Evolutionary conservation across 2,329 filamentous ascomycete genomes (phyloP).

Genomic region (Pseudopithomyces maydicus): DNA sequence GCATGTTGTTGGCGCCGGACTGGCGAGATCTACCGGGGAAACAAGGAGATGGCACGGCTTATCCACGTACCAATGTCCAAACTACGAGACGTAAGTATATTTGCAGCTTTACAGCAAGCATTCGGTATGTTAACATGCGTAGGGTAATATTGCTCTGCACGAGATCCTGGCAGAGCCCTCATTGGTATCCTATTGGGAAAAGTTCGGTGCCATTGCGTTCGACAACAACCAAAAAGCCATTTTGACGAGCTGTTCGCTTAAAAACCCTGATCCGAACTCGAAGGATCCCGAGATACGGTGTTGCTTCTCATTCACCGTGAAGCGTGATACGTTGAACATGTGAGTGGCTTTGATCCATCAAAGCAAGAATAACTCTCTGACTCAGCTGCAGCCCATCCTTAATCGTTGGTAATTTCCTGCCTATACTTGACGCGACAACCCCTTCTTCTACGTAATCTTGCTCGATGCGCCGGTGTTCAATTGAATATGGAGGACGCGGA

Average conservation of each 20-base stretch:
- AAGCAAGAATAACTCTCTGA: slow-evolving; percentile 35
- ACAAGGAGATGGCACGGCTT: slow-evolving; percentile 98
- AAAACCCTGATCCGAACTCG: slow-evolving; percentile 68
- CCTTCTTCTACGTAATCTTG: slow-evolving; percentile 16
- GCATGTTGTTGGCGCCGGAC: slow-evolving; percentile 97
- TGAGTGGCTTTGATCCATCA: slow-evolving; percentile 57
- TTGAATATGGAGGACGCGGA: neutral
- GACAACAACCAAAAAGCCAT: slow-evolving; percentile 93
- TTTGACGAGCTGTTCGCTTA: slow-evolving; percentile 88
- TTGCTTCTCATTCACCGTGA: slow-evolving; percentile 97
- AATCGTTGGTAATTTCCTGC: slow-evolving; percentile 96
- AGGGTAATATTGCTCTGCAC: slow-evolving; percentile 94
- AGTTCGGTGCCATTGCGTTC: slow-evolving; percentile 97
- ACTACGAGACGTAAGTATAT: slow-evolving; percentile 77
- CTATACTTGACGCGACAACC: slow-evolving; percentile 65
- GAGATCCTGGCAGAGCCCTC: slow-evolving; percentile 96
- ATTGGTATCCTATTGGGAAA: slow-evolving; percentile 97
- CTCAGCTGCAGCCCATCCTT: slow-evolving; percentile 69
- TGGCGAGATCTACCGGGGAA: slow-evolving; percentile 95
- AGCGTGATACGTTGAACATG: slow-evolving; percentile 95
- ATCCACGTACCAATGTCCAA: slow-evolving; percentile 91
- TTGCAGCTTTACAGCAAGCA: neutral
- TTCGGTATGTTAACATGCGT: neutral
- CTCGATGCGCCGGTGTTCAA: neutral
- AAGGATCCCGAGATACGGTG: slow-evolving; percentile 80